Evolutionary conservation across 148 eudicot species (phyloP).

Genomic region (Rhododendron henanense): DNA sequence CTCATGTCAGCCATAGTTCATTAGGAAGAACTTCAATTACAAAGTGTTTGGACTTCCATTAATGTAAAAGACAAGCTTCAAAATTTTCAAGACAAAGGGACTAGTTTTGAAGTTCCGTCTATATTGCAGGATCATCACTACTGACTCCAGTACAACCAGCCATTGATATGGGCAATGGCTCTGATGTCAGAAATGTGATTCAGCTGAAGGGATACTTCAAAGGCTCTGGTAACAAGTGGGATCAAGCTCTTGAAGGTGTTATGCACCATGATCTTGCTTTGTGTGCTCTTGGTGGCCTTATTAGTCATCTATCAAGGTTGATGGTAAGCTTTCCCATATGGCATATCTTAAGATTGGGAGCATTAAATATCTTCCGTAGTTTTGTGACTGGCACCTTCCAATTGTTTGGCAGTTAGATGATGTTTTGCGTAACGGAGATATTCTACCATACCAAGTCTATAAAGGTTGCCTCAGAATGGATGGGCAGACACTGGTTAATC

Average conservation of each 20-base stretch:
- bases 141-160: constrained; percentile 51
- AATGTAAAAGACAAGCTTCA: neutral
- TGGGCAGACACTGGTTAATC: constrained; percentile 88
- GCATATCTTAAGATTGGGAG: constrained; percentile 1
- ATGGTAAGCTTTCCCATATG: constrained; percentile 46
- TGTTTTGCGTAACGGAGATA: constrained; percentile 71
- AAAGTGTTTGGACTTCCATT: neutral
- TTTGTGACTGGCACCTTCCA: neutral
- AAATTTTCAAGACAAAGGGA: neutral
- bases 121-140: constrained; percentile 54
- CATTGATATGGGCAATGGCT: constrained; percentile 47
- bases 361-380: neutral
- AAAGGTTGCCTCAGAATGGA: constrained; percentile 95
- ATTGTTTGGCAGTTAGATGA: constrained; percentile 63
- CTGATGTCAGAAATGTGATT: constrained; percentile 58
- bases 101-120: constrained; percentile 6
- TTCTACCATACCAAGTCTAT: constrained; percentile 78
- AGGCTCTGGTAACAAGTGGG: constrained; percentile 48
- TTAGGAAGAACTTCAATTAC: neutral
- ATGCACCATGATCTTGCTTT: constrained; percentile 53
- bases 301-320: constrained; percentile 66
- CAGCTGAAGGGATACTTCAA: constrained; percentile 69
- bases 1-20: neutral
- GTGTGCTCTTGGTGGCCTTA: constrained; percentile 84
- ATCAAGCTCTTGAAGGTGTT: constrained; percentile 53